phyloP scores from a whole-genome alignment of 1,284 basidiomycete genomes.

The Marasmius tenuissimus region DNA sequence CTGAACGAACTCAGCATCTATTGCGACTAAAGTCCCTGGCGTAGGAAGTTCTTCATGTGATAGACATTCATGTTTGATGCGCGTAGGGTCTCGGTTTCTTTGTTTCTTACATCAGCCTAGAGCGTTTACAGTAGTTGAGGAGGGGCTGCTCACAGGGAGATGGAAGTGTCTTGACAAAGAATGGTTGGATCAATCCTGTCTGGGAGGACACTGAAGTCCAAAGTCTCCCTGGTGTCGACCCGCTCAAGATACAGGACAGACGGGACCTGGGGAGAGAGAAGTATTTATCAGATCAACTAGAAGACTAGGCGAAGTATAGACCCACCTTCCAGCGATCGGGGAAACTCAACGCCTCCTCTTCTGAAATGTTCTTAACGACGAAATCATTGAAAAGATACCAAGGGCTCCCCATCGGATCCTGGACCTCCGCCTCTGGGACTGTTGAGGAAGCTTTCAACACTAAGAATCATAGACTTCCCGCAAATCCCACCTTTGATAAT shows the following conservation, averaged over 20 bases:
- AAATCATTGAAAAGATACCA: conserved; percentile 99
- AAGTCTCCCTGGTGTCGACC: conserved; percentile 52
- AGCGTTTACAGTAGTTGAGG: conserved; percentile 1
- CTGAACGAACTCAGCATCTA: conserved; percentile 97
- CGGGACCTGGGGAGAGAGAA: conserved; percentile 61
- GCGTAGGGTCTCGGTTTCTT: conserved; percentile 73
- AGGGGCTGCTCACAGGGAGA: conserved; percentile 68
- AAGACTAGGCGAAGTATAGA: too few species aligned
- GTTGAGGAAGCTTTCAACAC: conserved; percentile 5
- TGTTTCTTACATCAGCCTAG: conserved; percentile 56
- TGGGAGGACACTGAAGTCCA: conserved; percentile 72
- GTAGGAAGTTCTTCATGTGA: conserved; percentile 77
- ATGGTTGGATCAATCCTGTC: conserved; percentile 73
- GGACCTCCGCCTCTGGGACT: conserved; percentile 68
- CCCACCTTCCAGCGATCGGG: conserved; percentile 88
- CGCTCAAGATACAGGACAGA: conserved; percentile 88
- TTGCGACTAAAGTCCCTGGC: conserved; percentile 87
- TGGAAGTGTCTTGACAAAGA: conserved; percentile 84
- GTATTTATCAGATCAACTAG: not conserved
- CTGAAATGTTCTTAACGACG: conserved; percentile 80
- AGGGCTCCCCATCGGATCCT: conserved; percentile 41
- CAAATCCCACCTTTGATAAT: conserved; percentile 69
- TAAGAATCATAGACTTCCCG: not conserved
- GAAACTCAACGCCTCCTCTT: conserved; percentile 87
- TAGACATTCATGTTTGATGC: conserved; percentile 81